Base-by-base conservation (phyloP, 306 rosid species). In the Aeschynomene evenia region DNA sequence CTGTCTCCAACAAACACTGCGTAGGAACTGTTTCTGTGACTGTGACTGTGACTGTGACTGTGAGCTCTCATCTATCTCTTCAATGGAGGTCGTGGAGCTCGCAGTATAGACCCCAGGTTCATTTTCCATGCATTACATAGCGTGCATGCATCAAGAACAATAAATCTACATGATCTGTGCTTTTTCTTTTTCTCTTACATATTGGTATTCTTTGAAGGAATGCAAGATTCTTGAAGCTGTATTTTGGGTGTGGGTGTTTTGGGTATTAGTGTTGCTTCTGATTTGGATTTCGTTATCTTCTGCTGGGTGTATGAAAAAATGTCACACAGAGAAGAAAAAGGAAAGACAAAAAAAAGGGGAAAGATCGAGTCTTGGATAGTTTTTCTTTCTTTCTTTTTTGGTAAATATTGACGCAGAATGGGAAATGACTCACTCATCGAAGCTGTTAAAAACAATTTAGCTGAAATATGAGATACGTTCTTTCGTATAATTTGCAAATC, bases 61-160 rank as follows among this genome's bases (percentile, higher is more conserved):
- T 49, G 77, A 80, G 66, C 84, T 64, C 65, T 61, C 62, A 6
- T 74, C 84, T 70, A 33, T 42, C 58, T 75, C 66, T 75, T 67
- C 55, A 70, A 81, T 76, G 85, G 80, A 48, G 80, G 63, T 69
- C 20, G 57, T 66, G 29, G 76, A 72, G 64, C 81, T 81, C 43
- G 68, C 81, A 53, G 34, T 63, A 75, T 77, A 84, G 79, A 84
- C 72, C 60, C 50, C 87, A 86, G 90, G 90, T 87, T n/a, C 84
- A 70, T 49, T 59, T 62, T 77, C 26, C 48, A 37, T 40, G 49
- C 59, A 50, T 45, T n/a, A 43, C 49, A 3, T 33, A 33, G 9
- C 31, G 5, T 9, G 9, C 43, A 37, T 37, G 16, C 19, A 43
- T n/a, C n/a, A 33, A 29, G 5, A 18, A 11, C 10, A 71, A 43